These are phyloP conservation scores for Dalechampia spathulata DNA, from an alignment of 441 rosid genomes.

Conservation along the genomic window DNA sequence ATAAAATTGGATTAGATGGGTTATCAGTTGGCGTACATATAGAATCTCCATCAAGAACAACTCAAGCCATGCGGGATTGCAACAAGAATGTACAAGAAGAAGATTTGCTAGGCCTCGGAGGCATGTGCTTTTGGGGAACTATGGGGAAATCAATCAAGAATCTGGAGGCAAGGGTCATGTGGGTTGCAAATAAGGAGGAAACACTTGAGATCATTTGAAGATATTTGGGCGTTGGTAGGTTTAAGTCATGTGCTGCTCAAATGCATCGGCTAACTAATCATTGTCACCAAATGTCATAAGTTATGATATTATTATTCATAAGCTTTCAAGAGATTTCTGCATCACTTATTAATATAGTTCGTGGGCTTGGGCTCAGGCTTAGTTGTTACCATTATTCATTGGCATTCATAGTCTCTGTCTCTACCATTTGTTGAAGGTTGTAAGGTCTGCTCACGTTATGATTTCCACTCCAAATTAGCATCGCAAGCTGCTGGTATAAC, in stretches of 20 bases:
- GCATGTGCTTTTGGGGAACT: neutral
- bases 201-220: neutral
- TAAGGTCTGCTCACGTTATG: neutral
- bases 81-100: too few relatives aligned
- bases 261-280: conserved; percentile 3
- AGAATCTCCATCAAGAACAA: too few relatives aligned
- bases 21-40: too few relatives aligned
- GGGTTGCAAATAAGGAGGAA: neutral
- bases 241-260: conserved; percentile 7
- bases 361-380: too few relatives aligned
- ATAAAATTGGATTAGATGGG: too few relatives aligned
- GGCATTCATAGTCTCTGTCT: neutral
- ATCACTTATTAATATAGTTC: too few relatives aligned
- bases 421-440: neutral
- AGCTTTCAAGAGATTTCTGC: too few relatives aligned
- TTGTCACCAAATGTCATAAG: neutral
- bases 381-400: too few relatives aligned
- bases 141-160: neutral
- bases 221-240: neutral
- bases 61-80: too few relatives aligned
- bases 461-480: neutral
- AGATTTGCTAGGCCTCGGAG: neutral
- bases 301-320: too few relatives aligned
- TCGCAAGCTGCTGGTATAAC: neutral
- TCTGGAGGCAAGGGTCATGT: neutral